Conservation (phyloP, 2,329 filamentous ascomycete species). For the Colletotrichum coccodes region DNA sequence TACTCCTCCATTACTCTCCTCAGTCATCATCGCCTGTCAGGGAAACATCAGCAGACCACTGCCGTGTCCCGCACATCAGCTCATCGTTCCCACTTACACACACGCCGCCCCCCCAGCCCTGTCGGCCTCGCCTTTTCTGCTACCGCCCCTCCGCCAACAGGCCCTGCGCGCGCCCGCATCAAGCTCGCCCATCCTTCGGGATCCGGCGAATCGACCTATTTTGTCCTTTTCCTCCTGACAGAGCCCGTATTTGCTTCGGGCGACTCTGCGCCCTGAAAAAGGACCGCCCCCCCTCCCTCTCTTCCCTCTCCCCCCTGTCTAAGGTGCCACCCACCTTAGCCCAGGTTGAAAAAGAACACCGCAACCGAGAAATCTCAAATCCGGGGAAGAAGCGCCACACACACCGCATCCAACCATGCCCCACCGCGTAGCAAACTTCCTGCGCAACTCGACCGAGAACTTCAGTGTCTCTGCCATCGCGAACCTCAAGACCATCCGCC, state of each 20-base stretch:
- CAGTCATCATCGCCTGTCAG: neutral
- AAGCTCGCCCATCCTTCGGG: conserved; percentile 28
- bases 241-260: conserved; percentile 5
- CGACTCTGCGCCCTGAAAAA: conserved; percentile 14
- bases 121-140: neutral
- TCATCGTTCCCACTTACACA: conserved; percentile 4
- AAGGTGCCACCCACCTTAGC: conserved; percentile 31
- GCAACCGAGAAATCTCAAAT: conserved; percentile 18
- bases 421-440: conserved; percentile 66
- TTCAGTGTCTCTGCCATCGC: conserved; percentile 46
- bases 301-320: conserved; percentile 9
- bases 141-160: neutral
- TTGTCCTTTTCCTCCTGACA: conserved; percentile 6
- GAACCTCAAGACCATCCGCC: conserved; percentile 55
- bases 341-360: conserved; percentile 19
- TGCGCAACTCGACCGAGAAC: conserved; percentile 65
- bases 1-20: neutral
- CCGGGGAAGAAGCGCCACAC: conserved; percentile 15
- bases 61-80: neutral
- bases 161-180: conserved; percentile 7
- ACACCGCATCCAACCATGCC: conserved; percentile 55
- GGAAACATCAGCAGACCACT: conserved; percentile 4
- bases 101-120: neutral
- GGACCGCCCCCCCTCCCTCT: conserved; percentile 3
- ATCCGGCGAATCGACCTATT: conserved; percentile 26